Evolutionary conservation across 2,329 filamentous ascomycete species (phyloP).

Genomic region (Monilinia fructigena): DNA sequence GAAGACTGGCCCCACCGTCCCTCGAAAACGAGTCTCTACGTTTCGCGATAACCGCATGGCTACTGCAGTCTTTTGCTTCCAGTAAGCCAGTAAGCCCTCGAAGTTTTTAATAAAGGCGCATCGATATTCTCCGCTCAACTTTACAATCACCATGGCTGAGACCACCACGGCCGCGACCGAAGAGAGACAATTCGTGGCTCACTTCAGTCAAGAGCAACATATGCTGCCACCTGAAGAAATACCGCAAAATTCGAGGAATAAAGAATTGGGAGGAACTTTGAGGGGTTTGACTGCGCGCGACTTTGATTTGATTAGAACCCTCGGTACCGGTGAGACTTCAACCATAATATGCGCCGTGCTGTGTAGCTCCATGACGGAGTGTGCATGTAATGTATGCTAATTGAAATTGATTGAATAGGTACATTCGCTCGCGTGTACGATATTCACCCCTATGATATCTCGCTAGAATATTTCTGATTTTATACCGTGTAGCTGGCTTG

Average conservation of each 20-base stretch:
- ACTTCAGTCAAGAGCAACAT: slow-evolving; percentile 30
- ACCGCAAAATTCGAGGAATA: slow-evolving; percentile 33
- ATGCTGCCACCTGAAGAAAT: slow-evolving; percentile 33
- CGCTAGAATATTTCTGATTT: slow-evolving; percentile 20
- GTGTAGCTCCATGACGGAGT: slow-evolving; percentile 18
- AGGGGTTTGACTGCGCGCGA: slow-evolving; percentile 50
- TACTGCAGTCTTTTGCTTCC: slow-evolving; percentile 16
- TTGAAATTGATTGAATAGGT: slow-evolving; percentile 47
- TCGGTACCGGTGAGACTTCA: slow-evolving; percentile 62
- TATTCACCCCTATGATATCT: slow-evolving; percentile 14
- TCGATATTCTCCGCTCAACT: slow-evolving; percentile 6
- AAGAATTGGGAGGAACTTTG: slow-evolving; percentile 36
- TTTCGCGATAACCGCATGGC: slow-evolving; percentile 23
- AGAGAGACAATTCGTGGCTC: slow-evolving; percentile 37
- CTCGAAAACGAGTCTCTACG: slow-evolving; percentile 2
- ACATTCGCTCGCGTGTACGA: slow-evolving; percentile 71
- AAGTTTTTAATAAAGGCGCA: slow-evolving; percentile 4
- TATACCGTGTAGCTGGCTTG: slow-evolving; percentile 54
- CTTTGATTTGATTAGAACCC: slow-evolving; percentile 71
- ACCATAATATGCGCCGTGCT: not conserved
- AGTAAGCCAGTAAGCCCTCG: slow-evolving; percentile 22
- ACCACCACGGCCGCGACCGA: slow-evolving; percentile 21
- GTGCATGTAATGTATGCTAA: slow-evolving; percentile 23
- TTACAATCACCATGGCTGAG: slow-evolving; percentile 12
- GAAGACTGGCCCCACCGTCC: slow-evolving; percentile 15